phyloP scores from a whole-genome alignment of 1,139 yeast species.

The Yamadazyma dushanensis region DNA sequence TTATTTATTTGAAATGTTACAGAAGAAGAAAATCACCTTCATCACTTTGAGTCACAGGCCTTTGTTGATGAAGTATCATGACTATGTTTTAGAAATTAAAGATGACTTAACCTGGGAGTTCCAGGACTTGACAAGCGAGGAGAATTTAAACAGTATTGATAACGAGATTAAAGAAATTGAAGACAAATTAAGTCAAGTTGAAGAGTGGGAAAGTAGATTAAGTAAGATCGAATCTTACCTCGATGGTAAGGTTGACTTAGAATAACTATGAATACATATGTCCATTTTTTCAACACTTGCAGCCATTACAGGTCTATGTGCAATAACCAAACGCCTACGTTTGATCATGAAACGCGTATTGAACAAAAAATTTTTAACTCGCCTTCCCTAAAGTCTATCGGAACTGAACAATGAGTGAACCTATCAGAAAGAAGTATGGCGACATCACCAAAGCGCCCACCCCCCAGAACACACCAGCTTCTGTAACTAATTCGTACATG shows the following conservation, averaged over 20 bases:
- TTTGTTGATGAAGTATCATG: slow-evolving; percentile 82
- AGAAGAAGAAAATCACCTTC: slow-evolving; percentile 68
- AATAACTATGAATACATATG: slow-evolving; percentile 1
- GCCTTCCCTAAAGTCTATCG: slow-evolving; percentile 3
- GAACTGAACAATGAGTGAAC: slow-evolving; percentile 54
- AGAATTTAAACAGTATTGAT: slow-evolving; percentile 60
- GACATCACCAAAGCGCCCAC: slow-evolving; percentile 95
- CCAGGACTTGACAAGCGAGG: slow-evolving; percentile 56
- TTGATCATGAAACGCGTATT: slow-evolving; percentile 6
- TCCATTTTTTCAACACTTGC: no score
- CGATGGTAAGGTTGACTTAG: slow-evolving; percentile 31
- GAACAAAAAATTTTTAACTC: slow-evolving; percentile 7
- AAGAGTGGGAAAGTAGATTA: slow-evolving; percentile 52
- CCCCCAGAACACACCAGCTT: slow-evolving; percentile 97
- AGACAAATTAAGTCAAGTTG: slow-evolving; percentile 52
- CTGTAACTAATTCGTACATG: slow-evolving; percentile 75
- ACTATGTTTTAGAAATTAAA: slow-evolving; percentile 65
- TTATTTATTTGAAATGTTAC: slow-evolving; percentile 74
- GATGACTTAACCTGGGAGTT: slow-evolving; percentile 42
- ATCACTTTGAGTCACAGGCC: slow-evolving; percentile 88
- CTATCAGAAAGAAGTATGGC: slow-evolving; percentile 65
- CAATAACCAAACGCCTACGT: neutral
- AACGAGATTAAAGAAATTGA: slow-evolving; percentile 65
- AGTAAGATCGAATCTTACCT: slow-evolving; percentile 41
- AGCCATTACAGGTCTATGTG: no score